These are phyloP conservation scores for Pseudomicrostroma phylloplanum DNA, from an alignment of 1,284 basidiomycete species.

Conservation along the genomic window DNA sequence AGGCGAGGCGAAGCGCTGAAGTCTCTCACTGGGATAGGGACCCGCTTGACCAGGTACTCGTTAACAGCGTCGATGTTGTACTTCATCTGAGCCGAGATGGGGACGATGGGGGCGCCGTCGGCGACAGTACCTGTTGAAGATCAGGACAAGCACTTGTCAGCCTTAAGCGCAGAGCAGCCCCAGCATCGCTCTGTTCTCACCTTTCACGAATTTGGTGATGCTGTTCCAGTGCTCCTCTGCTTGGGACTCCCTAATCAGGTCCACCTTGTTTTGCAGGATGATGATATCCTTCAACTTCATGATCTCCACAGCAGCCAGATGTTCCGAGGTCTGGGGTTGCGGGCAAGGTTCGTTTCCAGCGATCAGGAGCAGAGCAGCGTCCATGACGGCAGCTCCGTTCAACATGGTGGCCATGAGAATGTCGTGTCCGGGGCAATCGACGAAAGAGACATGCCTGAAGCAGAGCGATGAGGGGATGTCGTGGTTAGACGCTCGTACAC, in stretches of 20 bases:
- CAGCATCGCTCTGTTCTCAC: neutral
- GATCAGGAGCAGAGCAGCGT: slow-evolving; percentile 87
- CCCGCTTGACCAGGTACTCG: slow-evolving; percentile 95
- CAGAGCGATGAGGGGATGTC: neutral
- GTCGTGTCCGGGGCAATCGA: slow-evolving; percentile 61
- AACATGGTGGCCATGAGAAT: slow-evolving; percentile 98
- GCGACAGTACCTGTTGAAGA: slow-evolving; percentile 74
- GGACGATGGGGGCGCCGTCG: slow-evolving; percentile 91
- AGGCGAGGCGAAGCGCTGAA: slow-evolving; percentile 84
- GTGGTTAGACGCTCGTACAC: too few species aligned
- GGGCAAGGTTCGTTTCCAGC: slow-evolving; percentile 98
- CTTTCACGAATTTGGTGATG: slow-evolving; percentile 48
- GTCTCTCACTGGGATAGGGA: slow-evolving; percentile 87
- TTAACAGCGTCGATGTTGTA: slow-evolving; percentile 99
- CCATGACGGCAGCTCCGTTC: slow-evolving; percentile 98
- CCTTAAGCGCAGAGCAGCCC: neutral
- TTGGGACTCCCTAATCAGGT: slow-evolving; percentile 47
- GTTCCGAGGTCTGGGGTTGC: slow-evolving; percentile 96
- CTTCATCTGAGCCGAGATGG: slow-evolving; percentile 94
- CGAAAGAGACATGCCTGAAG: slow-evolving; percentile 67
- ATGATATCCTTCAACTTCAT: slow-evolving; percentile 99
- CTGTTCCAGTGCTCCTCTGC: slow-evolving; percentile 50
- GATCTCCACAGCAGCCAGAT: slow-evolving; percentile 96
- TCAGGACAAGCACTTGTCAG: neutral
- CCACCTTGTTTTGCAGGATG: slow-evolving; percentile 67